phyloP scores from a whole-genome alignment of 352 stramenopile species.

The Pythium guiyangense region DNA sequence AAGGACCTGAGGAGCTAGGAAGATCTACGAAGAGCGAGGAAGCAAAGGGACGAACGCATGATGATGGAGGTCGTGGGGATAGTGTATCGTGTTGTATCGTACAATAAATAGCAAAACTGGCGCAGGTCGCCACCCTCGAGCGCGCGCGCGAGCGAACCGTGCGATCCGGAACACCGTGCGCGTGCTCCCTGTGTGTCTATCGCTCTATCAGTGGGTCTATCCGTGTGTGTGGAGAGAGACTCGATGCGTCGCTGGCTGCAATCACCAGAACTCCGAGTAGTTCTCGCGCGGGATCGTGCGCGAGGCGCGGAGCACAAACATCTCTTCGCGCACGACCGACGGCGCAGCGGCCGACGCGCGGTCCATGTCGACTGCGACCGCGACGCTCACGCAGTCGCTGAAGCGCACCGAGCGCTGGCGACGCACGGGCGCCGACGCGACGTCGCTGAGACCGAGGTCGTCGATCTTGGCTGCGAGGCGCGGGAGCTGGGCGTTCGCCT shows the following conservation, averaged over 20 bases:
- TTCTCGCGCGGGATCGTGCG: slow-evolving; percentile 67
- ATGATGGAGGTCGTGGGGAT: no score
- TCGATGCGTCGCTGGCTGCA: background rate
- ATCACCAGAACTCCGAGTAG: slow-evolving; percentile 70
- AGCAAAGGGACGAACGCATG: no score
- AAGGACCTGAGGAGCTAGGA: no score
- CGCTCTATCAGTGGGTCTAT: background rate
- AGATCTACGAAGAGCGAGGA: no score
- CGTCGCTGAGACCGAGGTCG: slow-evolving; percentile 20
- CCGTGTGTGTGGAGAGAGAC: background rate
- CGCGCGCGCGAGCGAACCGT: no score
- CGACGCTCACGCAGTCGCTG: slow-evolving; percentile 45
- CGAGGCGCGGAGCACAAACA: slow-evolving; percentile 72
- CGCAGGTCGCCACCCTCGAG: no score
- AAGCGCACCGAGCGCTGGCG: slow-evolving; percentile 46
- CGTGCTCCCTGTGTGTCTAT: no score
- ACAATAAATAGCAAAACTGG: no score
- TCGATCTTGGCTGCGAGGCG: slow-evolving; percentile 27
- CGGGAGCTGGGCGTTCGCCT: slow-evolving; percentile 38
- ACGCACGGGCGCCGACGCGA: background rate
- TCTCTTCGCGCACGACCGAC: slow-evolving; percentile 62
- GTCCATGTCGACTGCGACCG: slow-evolving; percentile 59
- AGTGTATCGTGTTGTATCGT: no score
- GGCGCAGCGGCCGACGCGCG: slow-evolving; percentile 38
- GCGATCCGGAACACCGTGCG: no score